Base-by-base conservation (phyloP, 176 grass and related monocot genomes). In the Musa schizocarpa region DNA sequence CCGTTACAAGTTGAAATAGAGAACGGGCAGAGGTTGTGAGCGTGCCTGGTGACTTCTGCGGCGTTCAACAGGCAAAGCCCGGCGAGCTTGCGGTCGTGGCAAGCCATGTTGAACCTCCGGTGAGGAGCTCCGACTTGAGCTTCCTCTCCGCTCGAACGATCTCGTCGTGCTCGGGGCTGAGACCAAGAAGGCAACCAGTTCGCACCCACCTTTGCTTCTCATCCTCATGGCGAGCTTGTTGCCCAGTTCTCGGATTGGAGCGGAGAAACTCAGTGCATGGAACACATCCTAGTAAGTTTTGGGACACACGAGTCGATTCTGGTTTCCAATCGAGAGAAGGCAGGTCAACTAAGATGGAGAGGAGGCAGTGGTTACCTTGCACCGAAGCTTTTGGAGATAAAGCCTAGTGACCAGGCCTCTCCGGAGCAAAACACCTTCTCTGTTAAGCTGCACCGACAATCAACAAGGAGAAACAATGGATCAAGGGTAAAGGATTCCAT, bases 191-290 rank as follows among this genome's bases (percentile, higher is more conserved):
- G 17, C 83, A 81, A 2, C 83, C 78, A 0, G 83, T 85, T 76
- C 83, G 66, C 53, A 85, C 67, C 83, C 83, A 85, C 83, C 83
- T 23, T 75, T 72, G 78, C 67, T 81, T n/a, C 50, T 63, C 83
- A 81, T 81, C 51, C 83, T 74, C 48, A 55, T 62, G 0, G 78
- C 73, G 8, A 85, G 73, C 65, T 81, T 81, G n/a, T 67, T 73
- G 14, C 83, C 83, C 10, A 85, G 21, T 11, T 77, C 67, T 29
- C 11, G 27, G 34, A 85, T 78, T 8, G 65, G 78, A 49, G 65
- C 66, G 2, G 78, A 21, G 49, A 81, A 85, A 22, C 22, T 22
- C 22, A 85, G 54, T 13, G 83, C 83, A 67, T 77, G 65, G 48
- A 85, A 85, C 43, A 65, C 78, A 53, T 81, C 83, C 83, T 81